Evolutionary conservation across 148 eudicot species (phyloP), one percentile per base, ranked within the genome.

Genomic region (Fagopyrum esculentum): DNA sequence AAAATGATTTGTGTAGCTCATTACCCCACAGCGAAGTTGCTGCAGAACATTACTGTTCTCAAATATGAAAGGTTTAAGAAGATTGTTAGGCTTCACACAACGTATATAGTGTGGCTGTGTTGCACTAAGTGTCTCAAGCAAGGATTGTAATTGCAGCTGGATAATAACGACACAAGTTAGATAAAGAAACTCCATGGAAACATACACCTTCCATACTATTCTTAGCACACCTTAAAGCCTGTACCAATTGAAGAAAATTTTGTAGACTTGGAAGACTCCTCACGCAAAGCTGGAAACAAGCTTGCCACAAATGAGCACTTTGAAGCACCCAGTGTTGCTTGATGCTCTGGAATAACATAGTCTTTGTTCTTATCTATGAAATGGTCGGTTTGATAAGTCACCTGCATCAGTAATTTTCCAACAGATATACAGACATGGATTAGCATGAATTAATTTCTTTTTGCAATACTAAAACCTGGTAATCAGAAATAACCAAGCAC

Each of bases 351-450:
- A 81, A 95, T 85, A 80, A 95, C 97, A 84, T 90, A 95, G 74
- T 95, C 98, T 78, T 95, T 95, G 81, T 95, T 95, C 85, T 95
- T 95, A 78, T 95, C 98, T 85, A 95, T 81, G 84, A 95, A 95
- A 35, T 72, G 79, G 22, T 95, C 92, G 71, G 97, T 95, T 81
- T 95, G 98, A 82, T 95, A 95, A 75, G 97, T 95, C 73, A 95
- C 98, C 98, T 94, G 90, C 84, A 82, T 57, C 79, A 80, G 15
- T 77, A 69, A 49, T 29, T 55, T 43, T 73, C 19, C 75, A 46
- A 17, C 29, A 71, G 35, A 46, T 46, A 68, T 12, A 40, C 44
- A 30, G 66, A 19, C 66, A 60, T 60, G 35, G n/a, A 26, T 26
- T 4, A 60, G 35, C 66, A 60, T 6, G 2, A 15, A 60, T 7